Percentiles rank a stretch among this genome's conserved stretches.
phyloP scores from a whole-genome alignment of 2,329 filamentous ascomycete genomes.

The Botrytis deweyae region DNA sequence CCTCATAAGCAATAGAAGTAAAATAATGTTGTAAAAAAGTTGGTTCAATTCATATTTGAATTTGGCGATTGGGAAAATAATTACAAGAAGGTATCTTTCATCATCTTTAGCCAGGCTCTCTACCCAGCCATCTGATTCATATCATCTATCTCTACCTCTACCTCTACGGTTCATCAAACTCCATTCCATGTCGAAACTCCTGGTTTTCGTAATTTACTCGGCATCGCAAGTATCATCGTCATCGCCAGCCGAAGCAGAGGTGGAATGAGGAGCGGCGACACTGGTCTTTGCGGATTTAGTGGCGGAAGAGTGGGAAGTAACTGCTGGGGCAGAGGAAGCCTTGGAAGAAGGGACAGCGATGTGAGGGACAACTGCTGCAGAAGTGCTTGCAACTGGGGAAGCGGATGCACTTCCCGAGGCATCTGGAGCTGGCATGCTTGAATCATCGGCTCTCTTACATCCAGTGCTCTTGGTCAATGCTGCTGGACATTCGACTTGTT shows the following conservation, averaged over 20 bases:
- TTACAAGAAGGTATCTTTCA: conserved; percentile 9
- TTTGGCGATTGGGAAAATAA: background rate
- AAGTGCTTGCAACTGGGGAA: background rate
- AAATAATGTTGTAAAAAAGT: background rate
- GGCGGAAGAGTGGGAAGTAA: background rate
- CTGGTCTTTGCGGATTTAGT: background rate
- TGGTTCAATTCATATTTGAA: background rate
- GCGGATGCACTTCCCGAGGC: conserved; percentile 1
- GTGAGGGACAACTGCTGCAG: background rate
- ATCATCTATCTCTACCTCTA: background rate
- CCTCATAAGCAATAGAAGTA: background rate
- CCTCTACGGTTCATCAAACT: background rate
- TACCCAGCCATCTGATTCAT: background rate
- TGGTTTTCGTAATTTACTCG: background rate
- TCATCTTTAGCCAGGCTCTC: background rate
- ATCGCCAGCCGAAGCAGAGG: background rate
- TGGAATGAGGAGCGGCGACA: background rate
- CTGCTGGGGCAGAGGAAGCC: background rate
- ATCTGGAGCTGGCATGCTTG: conserved; percentile 16
- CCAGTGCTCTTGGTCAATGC: conserved; percentile 46
- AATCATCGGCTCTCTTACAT: conserved; percentile 39
- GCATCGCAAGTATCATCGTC: conserved; percentile 8
- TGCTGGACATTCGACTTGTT: conserved; percentile 49
- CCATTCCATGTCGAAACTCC: background rate
- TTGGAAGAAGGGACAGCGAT: background rate